Evolutionary conservation across 2,329 filamentous ascomycete species (phyloP), one percentile per base, ranked within the genome.

Genomic region (Diplocarpon mali): DNA sequence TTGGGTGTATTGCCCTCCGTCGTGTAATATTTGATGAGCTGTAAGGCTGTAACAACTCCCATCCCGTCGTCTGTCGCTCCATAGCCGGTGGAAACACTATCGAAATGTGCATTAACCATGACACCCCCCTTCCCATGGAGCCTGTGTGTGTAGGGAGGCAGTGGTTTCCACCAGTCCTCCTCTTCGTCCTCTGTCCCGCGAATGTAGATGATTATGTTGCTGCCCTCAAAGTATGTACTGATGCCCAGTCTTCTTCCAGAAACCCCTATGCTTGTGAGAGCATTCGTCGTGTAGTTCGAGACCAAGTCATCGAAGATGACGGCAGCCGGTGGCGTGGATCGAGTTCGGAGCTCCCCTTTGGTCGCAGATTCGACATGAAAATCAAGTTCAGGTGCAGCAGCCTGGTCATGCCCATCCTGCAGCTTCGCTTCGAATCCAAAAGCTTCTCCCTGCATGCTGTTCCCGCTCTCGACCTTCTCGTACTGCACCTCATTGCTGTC

Each of bases 31-130:
- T 81, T 85, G 49, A 96, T 73, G 39, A 96, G 69, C 62, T 95
- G 88, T 38, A 96, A 71, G 35, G 90, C 69, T 0, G 83, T 83
- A n/a, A 94, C 78, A 16, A 93, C 86, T 24, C 88, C 88, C 50
- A 95, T 80, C 7, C 90, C 92, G 63, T 95, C 86, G 59, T 98
- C 92, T 2, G 92, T 96, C 13, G 92, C 89, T 38, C 92, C 92
- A 55, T 80, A 95, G 1, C 87, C 89, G 2, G 88, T 94, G 12
- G 88, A 85, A 5, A 96, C 92, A 46, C 84, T 89, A 45, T 53
- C 92, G 60, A 92, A 95, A 61, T 96, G 92, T 14, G 90, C 89
- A 62, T 95, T 96, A 54, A 96, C 84, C 36, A 98, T 72, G 14
- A 95, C 87, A 28, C 88, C 86, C 14, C 85, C 83, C 49, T 77